Evolutionary conservation across 805 yeast genomes (phyloP).

Genomic region (Ogataea pini): DNA sequence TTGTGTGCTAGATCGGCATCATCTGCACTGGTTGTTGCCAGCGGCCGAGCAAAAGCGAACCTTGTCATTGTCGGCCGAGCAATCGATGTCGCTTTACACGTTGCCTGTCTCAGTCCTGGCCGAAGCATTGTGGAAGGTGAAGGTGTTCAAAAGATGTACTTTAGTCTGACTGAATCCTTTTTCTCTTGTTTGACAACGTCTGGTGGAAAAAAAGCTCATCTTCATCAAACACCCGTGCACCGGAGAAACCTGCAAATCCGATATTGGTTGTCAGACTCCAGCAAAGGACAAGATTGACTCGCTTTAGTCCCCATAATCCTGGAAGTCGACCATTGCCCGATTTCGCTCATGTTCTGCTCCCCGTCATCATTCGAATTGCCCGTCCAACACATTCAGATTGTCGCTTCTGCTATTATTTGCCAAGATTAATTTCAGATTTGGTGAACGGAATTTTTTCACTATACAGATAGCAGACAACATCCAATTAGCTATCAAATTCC

Average conservation of each 20-base stretch:
- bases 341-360: no score
- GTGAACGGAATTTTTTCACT: not conserved
- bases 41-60: not conserved
- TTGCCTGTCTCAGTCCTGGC: not conserved
- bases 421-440: no score
- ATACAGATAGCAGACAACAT: not conserved
- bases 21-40: not conserved
- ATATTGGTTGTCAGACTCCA: no score
- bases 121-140: not conserved
- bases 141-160: not conserved
- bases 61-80: not conserved
- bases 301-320: no score
- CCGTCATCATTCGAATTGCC: no score
- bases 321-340: no score
- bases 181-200: not conserved
- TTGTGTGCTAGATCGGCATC: constrained; percentile 17
- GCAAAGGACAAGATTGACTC: no score
- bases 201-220: not conserved
- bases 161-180: not conserved
- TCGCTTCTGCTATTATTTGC: no score
- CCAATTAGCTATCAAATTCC: no score
- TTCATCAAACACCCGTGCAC: not conserved
- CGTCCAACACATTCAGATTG: no score
- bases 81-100: not conserved
- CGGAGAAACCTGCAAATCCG: not conserved